A percentile compares a stretch with the other conserved stretches of the same genome.
These are phyloP conservation scores for Stemphylium vesicarium DNA, from an alignment of 2,329 filamentous ascomycete species.

Conservation along the genomic window DNA sequence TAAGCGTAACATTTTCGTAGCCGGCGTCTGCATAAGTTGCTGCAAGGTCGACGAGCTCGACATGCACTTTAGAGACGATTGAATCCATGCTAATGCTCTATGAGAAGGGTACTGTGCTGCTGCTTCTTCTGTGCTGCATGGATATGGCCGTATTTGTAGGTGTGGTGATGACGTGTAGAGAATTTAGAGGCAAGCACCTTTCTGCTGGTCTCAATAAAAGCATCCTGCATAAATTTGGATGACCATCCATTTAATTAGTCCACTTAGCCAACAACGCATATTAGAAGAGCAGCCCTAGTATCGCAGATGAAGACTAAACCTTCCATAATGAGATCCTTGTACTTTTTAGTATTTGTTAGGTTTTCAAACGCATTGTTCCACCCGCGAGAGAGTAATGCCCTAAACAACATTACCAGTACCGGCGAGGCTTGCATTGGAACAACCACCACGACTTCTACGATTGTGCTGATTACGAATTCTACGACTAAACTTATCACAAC, in stretches of 20 bases:
- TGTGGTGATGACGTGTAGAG: neutral
- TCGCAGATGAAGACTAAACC: neutral
- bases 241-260: slow-evolving; percentile 6
- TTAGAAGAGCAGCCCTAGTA: slow-evolving; percentile 7
- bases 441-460: too few species aligned
- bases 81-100: neutral
- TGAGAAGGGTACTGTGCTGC: neutral
- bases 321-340: neutral
- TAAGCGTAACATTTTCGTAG: slow-evolving; percentile 5
- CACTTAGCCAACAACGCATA: slow-evolving; percentile 5
- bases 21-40: neutral
- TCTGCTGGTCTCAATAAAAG: slow-evolving; percentile 1
- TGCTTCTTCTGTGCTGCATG: neutral
- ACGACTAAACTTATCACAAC: neutral
- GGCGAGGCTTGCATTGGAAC: neutral
- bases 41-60: neutral
- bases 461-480: too few species aligned
- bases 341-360: slow-evolving; percentile 4
- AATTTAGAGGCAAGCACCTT: slow-evolving; percentile 1
- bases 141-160: slow-evolving; percentile 1
- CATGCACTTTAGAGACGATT: slow-evolving; percentile 1
- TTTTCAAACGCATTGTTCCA: neutral
- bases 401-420: neutral
- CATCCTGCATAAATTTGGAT: slow-evolving; percentile 8
- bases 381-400: neutral